These are phyloP conservation scores for Epithele typhae DNA, from an alignment of 768 basidiomycete genomes.

Conservation along the genomic window DNA sequence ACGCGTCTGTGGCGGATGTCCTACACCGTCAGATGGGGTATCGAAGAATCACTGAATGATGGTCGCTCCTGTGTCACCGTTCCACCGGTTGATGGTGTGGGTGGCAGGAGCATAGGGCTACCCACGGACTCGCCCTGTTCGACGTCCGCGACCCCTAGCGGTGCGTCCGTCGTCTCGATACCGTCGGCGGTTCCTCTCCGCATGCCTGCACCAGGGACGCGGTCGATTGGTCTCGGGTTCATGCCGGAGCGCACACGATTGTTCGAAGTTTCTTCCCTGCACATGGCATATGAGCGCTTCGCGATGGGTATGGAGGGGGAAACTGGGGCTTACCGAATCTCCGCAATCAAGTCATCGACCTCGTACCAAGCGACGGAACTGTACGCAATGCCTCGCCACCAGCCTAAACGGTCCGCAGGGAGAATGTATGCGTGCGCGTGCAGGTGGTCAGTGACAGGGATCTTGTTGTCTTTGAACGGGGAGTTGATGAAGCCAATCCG, in stretches of 20 bases:
- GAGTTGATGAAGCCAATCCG: conserved; percentile 77
- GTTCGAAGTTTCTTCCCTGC: conserved; percentile 77
- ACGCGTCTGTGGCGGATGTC: no score
- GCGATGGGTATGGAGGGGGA: not conserved
- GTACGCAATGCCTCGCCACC: conserved; percentile 69
- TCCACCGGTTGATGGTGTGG: conserved; percentile 8
- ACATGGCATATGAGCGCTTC: not conserved
- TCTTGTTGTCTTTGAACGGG: conserved; percentile 72
- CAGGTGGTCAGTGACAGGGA: conserved; percentile 75
- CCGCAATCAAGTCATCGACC: conserved; percentile 75
- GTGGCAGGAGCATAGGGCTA: conserved; percentile 18
- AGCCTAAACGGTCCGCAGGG: conserved; percentile 62
- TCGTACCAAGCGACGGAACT: conserved; percentile 69
- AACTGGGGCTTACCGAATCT: conserved; percentile 56
- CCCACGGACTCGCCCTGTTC: conserved; percentile 23
- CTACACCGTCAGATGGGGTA: conserved; percentile 16
- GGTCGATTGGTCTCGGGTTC: conserved; percentile 52
- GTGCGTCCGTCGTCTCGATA: conserved; percentile 51
- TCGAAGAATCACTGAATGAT: conserved; percentile 6
- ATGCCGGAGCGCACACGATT: conserved; percentile 78
- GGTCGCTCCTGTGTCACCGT: not conserved
- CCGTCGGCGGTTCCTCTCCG: conserved; percentile 63
- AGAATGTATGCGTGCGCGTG: conserved; percentile 72
- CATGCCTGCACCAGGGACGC: conserved; percentile 67
- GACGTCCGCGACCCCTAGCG: conserved; percentile 39